These are phyloP conservation scores for Sordariomycetes sp. DNA, from an alignment of 2,329 filamentous ascomycete genomes.

Conservation along the genomic window DNA sequence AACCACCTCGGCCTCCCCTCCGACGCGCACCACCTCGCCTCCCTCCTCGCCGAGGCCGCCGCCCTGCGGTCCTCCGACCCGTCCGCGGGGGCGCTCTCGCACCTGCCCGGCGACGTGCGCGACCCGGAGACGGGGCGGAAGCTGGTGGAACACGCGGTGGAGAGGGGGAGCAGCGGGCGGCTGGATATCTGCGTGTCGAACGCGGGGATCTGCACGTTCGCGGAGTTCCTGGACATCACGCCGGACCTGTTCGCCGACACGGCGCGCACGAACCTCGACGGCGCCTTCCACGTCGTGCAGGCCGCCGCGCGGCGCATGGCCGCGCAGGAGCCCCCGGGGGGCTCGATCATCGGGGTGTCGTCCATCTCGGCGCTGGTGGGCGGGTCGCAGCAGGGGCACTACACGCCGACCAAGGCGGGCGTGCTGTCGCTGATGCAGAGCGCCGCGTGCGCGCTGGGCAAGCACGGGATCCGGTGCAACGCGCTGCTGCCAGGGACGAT, in stretches of 20 bases:
- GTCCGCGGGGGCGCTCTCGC: conserved; percentile 45
- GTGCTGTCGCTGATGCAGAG: conserved; percentile 76
- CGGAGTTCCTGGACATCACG: conserved; percentile 68
- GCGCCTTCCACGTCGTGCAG: conserved; percentile 82
- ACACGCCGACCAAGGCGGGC: conserved; percentile 82
- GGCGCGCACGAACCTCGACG: conserved; percentile 70
- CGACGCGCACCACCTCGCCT: conserved; percentile 40
- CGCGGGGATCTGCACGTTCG: conserved; percentile 80
- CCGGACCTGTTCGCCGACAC: conserved; percentile 62
- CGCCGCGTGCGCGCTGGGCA: conserved; percentile 66
- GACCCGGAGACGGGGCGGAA: conserved; percentile 58
- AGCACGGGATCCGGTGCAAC: conserved; percentile 70
- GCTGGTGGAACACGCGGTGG: conserved; percentile 57
- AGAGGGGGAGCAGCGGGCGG: conserved; percentile 40
- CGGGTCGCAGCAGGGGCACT: conserved; percentile 70
- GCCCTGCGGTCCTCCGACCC: conserved; percentile 30
- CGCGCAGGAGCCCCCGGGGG: conserved; percentile 51
- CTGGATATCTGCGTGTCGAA: conserved; percentile 79
- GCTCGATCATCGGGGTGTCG: conserved; percentile 68
- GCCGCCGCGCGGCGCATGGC: conserved; percentile 80
- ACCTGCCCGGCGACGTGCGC: conserved; percentile 68
- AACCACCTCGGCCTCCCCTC: conserved; percentile 60
- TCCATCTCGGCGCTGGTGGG: conserved; percentile 69
- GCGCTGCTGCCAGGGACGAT: conserved; percentile 77
- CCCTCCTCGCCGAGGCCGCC: conserved; percentile 40